These are phyloP conservation scores for Mycosphaerella sp. DNA, from an alignment of 2,329 filamentous ascomycete species.

Conservation along the genomic window DNA sequence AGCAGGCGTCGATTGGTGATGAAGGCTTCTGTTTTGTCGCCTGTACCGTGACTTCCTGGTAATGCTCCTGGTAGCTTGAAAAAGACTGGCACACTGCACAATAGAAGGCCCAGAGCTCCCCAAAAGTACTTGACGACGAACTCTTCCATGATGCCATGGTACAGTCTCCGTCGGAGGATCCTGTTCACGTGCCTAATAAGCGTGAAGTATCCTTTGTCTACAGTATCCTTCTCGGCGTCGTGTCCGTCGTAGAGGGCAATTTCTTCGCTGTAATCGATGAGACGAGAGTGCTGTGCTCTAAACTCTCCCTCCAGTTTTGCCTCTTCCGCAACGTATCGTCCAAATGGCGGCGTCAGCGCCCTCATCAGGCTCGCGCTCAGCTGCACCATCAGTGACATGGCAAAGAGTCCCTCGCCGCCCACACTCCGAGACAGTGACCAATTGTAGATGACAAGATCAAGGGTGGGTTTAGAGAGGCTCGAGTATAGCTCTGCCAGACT, in stretches of 20 bases:
- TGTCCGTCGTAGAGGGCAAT: constrained; percentile 88
- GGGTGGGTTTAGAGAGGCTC: constrained; percentile 85
- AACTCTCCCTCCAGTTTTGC: constrained; percentile 93
- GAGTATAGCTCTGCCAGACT: constrained; percentile 92
- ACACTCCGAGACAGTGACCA: constrained; percentile 89
- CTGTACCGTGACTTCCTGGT: constrained; percentile 17
- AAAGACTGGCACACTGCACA: constrained; percentile 94
- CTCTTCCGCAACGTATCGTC: constrained; percentile 95
- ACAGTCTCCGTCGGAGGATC: constrained; percentile 81
- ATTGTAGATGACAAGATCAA: constrained; percentile 97
- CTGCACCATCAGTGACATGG: constrained; percentile 92
- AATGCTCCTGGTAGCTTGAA: constrained; percentile 56
- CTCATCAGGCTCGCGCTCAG: constrained; percentile 90
- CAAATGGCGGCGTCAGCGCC: constrained; percentile 88
- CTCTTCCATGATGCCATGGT: constrained; percentile 99
- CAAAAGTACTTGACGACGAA: constrained; percentile 99
- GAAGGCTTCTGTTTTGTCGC: constrained; percentile 52
- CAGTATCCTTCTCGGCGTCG: constrained; percentile 86
- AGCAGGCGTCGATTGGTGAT: constrained; percentile 91
- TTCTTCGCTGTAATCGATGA: constrained; percentile 96
- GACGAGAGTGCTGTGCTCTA: constrained; percentile 83
- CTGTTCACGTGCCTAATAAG: constrained; percentile 99
- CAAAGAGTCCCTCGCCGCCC: constrained; percentile 90
- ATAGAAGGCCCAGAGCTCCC: constrained; percentile 82
- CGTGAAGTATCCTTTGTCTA: constrained; percentile 98